Evolutionary conservation across 2,329 filamentous ascomycete genomes (phyloP).

Genomic region (Fusarium sp.): DNA sequence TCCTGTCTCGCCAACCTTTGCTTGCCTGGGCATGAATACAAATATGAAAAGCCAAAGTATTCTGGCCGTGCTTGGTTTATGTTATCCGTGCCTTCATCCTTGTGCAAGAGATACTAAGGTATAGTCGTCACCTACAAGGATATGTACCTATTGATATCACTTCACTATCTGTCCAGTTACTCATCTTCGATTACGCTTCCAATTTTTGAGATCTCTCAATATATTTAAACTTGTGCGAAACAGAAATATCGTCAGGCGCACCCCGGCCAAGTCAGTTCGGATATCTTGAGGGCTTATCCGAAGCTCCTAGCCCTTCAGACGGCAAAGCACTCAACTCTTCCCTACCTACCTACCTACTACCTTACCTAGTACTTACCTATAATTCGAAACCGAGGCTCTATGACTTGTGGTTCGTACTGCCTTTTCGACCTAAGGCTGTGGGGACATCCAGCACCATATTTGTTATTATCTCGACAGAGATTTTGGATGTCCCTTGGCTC

Average conservation of each 20-base stretch:
- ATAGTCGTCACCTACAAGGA: not conserved
- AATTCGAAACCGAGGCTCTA: not conserved
- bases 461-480: not conserved
- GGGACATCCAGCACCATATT: not conserved
- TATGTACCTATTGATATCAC: no score
- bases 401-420: not conserved
- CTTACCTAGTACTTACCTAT: not conserved
- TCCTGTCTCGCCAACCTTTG: not conserved
- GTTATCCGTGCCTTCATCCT: not conserved
- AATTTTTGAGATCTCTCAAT: not conserved
- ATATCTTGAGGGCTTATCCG: constrained; percentile 8
- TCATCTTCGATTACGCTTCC: not conserved
- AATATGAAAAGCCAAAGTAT: not conserved
- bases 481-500: not conserved
- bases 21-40: not conserved
- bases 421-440: not conserved
- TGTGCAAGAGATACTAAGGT: not conserved
- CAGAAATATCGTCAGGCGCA: not conserved
- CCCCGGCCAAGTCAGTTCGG: not conserved
- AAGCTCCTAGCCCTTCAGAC: not conserved
- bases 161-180: not conserved
- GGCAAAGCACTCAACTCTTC: not conserved
- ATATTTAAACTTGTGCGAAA: not conserved
- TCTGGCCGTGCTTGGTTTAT: not conserved
- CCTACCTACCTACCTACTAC: not conserved